These are phyloP conservation scores for Exobasidium rhododendri DNA, from an alignment of 1,284 basidiomycete genomes.

Conservation along the genomic window DNA sequence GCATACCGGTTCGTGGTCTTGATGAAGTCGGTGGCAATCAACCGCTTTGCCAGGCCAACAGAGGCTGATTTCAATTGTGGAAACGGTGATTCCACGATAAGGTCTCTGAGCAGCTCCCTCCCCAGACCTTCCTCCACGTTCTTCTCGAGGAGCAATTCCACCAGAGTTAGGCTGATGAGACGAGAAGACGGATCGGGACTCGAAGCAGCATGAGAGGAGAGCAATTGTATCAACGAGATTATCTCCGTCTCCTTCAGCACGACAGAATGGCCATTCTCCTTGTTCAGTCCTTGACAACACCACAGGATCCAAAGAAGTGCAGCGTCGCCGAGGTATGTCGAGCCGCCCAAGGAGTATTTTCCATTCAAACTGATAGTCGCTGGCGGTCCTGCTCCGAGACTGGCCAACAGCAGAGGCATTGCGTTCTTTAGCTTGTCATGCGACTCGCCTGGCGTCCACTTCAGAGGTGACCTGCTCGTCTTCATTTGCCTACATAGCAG, in stretches of 20 bases:
- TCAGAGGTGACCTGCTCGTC: not conserved
- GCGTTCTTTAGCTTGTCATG: constrained; percentile 5
- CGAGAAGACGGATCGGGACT: constrained; percentile 27
- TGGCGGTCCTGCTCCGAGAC: constrained; percentile 14
- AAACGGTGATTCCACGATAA: constrained; percentile 33
- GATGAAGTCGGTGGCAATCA: constrained; percentile 8
- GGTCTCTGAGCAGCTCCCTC: constrained; percentile 21
- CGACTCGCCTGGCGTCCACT: not conserved
- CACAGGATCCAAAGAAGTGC: constrained; percentile 20
- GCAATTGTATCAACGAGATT: constrained; percentile 19
- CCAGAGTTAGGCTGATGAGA: constrained; percentile 27
- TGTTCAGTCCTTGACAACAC: constrained; percentile 22
- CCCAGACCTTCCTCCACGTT: constrained; percentile 16
- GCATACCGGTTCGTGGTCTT: not conserved
- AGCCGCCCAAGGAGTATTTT: not conserved
- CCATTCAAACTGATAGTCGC: constrained; percentile 11
- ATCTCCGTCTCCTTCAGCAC: constrained; percentile 11
- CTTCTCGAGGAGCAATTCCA: constrained; percentile 21
- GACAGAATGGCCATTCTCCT: constrained; percentile 19
- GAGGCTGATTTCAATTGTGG: constrained; percentile 28
- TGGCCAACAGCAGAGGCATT: constrained; percentile 14
- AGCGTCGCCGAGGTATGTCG: constrained; percentile 11
- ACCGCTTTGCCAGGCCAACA: constrained; percentile 9
- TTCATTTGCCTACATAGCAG: not conserved
- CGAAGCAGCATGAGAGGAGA: constrained; percentile 37